Evolutionary conservation across 2,329 filamentous ascomycete species (phyloP).

Genomic region (Daldinia eschscholtzii): DNA sequence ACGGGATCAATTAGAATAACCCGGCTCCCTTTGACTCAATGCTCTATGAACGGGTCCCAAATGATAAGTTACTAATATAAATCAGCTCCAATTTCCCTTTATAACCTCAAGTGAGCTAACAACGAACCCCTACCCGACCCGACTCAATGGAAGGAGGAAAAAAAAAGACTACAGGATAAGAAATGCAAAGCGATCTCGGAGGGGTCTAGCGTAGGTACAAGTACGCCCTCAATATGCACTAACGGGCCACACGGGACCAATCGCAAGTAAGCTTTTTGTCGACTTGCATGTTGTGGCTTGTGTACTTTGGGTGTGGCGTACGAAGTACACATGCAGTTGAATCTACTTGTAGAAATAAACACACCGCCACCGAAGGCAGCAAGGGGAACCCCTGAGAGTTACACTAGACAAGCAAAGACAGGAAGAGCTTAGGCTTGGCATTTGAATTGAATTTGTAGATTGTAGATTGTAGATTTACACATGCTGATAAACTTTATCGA

Average conservation of each 20-base stretch:
- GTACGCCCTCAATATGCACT: conserved; percentile 6
- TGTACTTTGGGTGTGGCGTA: background rate
- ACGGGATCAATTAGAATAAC: conserved; percentile 22
- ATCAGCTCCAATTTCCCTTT: conserved; percentile 29
- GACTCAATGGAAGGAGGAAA: conserved; percentile 34
- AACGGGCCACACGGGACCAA: conserved; percentile 20
- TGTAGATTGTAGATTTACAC: conserved; percentile 20
- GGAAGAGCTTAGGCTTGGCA: conserved; percentile 36
- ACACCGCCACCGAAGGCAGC: conserved; percentile 19
- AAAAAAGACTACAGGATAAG: conserved; percentile 30
- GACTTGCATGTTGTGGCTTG: conserved; percentile 15
- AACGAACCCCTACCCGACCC: conserved; percentile 9
- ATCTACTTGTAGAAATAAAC: background rate
- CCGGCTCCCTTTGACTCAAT: conserved; percentile 24
- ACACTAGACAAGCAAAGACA: background rate
- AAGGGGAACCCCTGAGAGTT: conserved; percentile 31
- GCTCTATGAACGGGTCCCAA: conserved; percentile 20
- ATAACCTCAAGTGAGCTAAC: conserved; percentile 18
- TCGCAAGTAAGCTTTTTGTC: conserved; percentile 7
- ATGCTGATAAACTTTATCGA: conserved; percentile 25
- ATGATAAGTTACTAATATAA: conserved; percentile 24
- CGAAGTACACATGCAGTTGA: background rate
- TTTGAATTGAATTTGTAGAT: conserved; percentile 7
- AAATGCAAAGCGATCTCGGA: conserved; percentile 44
- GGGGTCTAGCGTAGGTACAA: conserved; percentile 29